Evolutionary conservation across 2,329 filamentous ascomycete species (phyloP), one percentile per base, ranked within the genome.

Genomic region (Didymella arachidicola): DNA sequence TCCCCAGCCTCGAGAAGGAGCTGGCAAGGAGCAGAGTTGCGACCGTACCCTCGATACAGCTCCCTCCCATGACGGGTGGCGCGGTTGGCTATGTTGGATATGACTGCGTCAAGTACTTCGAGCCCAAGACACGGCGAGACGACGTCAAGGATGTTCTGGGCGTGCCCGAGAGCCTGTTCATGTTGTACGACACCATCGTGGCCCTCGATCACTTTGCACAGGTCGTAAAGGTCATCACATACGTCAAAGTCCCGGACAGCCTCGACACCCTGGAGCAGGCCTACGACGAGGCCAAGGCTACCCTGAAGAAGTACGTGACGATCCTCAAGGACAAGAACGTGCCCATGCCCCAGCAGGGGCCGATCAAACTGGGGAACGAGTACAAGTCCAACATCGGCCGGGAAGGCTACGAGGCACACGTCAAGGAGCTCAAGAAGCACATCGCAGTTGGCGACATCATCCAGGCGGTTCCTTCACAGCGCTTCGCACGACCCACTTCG

Each of bases 11-110:
- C 39, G 89, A 97, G 79, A 82, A 86, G 63, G 93, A 97, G 79
- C 85, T 99, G 43, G 84, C 87, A 18, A 83, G 90, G 72, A 90
- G 88, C 76, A 86, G 91, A 26, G 91, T 97, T 63, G 90, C 93
- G 32, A 86, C 91, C 39, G 87, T 99, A 3, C 93, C 95, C 0
- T 91, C 89, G 1, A 81, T 98, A 71, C 86, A 86, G 69, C 84
- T 99, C 36, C 95, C 95, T 50, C 91, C 92, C 26, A 82, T 99
- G 79, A 92, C 91, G 0, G 95, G 93, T 39, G 95, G 95, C 48
- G 95, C 93, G 12, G 92, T 99, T 70, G 95, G 95, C 59, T 99
- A 98, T 77, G 92, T 98, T 6, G 93, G 93, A 52, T 99, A 99
- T 74, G 95, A 99, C 76, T 99, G 95, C 77, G 92, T 99, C 70